Conservation (phyloP, 805 yeast genomes). For the Cyberlindnera mycetangii region DNA sequence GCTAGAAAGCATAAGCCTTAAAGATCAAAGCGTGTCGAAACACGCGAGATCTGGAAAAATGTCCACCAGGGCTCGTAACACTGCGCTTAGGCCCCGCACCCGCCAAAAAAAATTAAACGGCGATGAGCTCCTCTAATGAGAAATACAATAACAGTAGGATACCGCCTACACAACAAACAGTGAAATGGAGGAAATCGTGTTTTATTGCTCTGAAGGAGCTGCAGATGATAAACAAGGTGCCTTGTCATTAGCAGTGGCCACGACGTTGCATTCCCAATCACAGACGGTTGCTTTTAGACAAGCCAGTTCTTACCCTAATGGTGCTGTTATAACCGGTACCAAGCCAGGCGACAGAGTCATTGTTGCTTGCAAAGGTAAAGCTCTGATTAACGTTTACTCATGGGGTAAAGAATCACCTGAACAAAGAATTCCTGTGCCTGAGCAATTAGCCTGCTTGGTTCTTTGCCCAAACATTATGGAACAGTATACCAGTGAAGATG, state of each 20-base stretch:
- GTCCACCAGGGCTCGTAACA: slow-evolving; percentile 1
- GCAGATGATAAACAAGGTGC: slow-evolving; percentile 44
- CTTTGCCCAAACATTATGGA: slow-evolving; percentile 34
- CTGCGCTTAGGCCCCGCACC: too few species aligned
- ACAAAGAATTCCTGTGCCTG: slow-evolving; percentile 84
- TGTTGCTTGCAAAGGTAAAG: slow-evolving; percentile 66
- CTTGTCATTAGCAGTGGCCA: slow-evolving; percentile 39
- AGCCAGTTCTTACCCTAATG: slow-evolving; percentile 45
- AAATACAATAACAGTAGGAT: background rate
- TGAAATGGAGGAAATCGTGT: slow-evolving; percentile 48
- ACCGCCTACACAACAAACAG: background rate
- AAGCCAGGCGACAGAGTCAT: slow-evolving; percentile 38
- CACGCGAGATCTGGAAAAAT: background rate
- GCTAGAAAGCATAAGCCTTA: too few species aligned
- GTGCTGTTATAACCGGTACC: slow-evolving; percentile 49
- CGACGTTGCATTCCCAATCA: slow-evolving; percentile 42
- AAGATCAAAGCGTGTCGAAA: background rate
- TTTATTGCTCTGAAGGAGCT: slow-evolving; percentile 43
- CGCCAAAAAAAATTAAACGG: slow-evolving; percentile 1
- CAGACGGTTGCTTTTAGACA: slow-evolving; percentile 43
- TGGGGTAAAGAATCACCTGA: slow-evolving; percentile 70
- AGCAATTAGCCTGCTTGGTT: slow-evolving; percentile 58
- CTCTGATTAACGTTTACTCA: slow-evolving; percentile 69
- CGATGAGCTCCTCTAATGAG: slow-evolving; percentile 1
- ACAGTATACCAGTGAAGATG: slow-evolving; percentile 27